Conservation (phyloP, 164 flowering plant species). For the Vitis labrusca region DNA sequence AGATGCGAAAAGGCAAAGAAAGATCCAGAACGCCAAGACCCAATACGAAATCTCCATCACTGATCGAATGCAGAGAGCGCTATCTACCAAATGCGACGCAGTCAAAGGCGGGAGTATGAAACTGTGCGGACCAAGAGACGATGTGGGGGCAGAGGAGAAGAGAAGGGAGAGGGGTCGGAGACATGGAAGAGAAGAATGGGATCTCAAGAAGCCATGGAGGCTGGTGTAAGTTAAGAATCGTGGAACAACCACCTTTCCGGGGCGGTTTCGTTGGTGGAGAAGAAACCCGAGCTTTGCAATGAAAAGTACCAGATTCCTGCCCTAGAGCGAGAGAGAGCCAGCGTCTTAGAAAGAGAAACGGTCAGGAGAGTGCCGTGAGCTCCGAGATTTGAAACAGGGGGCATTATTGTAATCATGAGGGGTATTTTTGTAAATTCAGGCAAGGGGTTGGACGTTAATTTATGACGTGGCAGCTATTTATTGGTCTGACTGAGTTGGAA, state of each 20-base stretch:
- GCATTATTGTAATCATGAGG: too few relatives aligned
- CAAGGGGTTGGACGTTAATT: too few relatives aligned
- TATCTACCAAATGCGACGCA: slow-evolving; percentile 10
- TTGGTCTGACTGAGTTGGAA: too few relatives aligned
- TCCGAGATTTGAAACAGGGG: too few relatives aligned
- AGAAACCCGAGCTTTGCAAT: too few relatives aligned
- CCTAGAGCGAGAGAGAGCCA: too few relatives aligned
- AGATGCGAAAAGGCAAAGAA: slow-evolving; percentile 34
- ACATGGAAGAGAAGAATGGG: slow-evolving; percentile 14
- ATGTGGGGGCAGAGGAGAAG: background rate
- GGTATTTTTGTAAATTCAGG: too few relatives aligned
- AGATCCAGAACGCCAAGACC: slow-evolving; percentile 31
- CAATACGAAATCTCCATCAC: slow-evolving; percentile 42
- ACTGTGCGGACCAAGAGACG: slow-evolving; percentile 5
- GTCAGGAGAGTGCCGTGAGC: too few relatives aligned
- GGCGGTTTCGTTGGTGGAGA: background rate
- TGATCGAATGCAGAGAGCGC: slow-evolving; percentile 9
- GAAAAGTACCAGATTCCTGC: too few relatives aligned
- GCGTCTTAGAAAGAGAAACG: too few relatives aligned
- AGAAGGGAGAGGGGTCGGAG: slow-evolving; percentile 4
- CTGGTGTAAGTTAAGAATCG: slow-evolving; percentile 33
- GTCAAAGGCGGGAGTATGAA: slow-evolving; percentile 4
- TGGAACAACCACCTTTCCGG: slow-evolving; percentile 2
- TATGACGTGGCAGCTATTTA: too few relatives aligned
- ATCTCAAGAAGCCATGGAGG: slow-evolving; percentile 19